Conservation (phyloP, 1,284 basidiomycete species). For the Malassezia slooffiae region DNA sequence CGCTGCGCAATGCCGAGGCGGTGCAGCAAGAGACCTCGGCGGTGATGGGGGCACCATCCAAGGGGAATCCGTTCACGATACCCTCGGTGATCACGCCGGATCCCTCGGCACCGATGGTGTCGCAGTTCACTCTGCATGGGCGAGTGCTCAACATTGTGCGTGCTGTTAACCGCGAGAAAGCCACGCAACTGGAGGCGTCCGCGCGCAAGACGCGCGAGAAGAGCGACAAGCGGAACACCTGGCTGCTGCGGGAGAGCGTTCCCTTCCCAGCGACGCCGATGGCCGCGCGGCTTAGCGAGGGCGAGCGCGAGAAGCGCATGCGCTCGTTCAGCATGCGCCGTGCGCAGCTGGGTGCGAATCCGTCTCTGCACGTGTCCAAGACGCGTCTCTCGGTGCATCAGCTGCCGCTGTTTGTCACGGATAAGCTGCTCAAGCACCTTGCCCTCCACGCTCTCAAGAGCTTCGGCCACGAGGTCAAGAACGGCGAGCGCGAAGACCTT, state of each 20-base stretch:
- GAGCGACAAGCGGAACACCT: conserved; percentile 89
- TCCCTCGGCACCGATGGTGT: conserved; percentile 73
- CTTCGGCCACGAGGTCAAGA: conserved; percentile 70
- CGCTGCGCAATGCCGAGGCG: conserved; percentile 60
- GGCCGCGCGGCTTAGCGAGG: conserved; percentile 18
- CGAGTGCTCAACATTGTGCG: conserved; percentile 79
- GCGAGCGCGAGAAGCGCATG: conserved; percentile 34
- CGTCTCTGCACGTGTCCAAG: conserved; percentile 82
- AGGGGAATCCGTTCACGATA: conserved; percentile 34
- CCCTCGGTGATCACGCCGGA: conserved; percentile 61
- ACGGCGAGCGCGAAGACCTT: conserved; percentile 56
- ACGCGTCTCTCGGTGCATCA: conserved; percentile 88
- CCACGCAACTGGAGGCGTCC: conserved; percentile 72
- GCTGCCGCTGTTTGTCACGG: conserved; percentile 77
- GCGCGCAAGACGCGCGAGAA: conserved; percentile 68
- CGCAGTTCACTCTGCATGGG: conserved; percentile 76
- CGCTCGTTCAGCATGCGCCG: conserved; percentile 33
- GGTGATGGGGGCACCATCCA: too few relatives aligned
- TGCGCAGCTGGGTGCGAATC: conserved; percentile 60
- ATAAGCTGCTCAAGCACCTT: conserved; percentile 76
- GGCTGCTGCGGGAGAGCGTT: conserved; percentile 75
- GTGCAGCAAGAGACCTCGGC: conserved; percentile 29
- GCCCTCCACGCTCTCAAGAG: conserved; percentile 67
- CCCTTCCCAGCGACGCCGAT: conserved; percentile 36
- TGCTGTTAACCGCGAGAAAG: conserved; percentile 81